Conservation (phyloP, 148 eudicot species). For the Vaccinium corymbosum region DNA sequence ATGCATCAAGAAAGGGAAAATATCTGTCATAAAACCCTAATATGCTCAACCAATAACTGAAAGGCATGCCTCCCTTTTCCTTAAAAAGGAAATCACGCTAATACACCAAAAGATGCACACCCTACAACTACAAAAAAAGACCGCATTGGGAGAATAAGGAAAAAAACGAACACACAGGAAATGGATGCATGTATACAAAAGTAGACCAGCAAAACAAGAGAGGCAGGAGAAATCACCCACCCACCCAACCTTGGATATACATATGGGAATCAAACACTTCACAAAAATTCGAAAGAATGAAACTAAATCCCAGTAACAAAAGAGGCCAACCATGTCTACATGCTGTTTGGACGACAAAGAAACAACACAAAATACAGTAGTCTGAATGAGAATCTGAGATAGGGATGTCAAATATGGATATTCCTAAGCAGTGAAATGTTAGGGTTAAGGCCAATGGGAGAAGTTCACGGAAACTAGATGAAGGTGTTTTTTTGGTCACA, state of each 20-base stretch:
- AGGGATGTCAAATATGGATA: too few relatives aligned
- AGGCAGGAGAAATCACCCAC: neutral
- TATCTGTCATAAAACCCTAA: neutral
- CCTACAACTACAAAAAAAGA: neutral
- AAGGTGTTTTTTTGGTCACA: too few relatives aligned
- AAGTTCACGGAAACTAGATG: too few relatives aligned
- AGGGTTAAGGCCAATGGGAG: too few relatives aligned
- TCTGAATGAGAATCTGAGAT: too few relatives aligned
- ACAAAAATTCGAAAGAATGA: neutral
- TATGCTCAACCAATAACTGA: neutral
- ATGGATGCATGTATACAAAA: neutral
- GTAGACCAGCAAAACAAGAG: neutral
- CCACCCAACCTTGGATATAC: neutral
- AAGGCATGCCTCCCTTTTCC: constrained; percentile 3
- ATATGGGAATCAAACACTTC: neutral
- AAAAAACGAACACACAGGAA: neutral
- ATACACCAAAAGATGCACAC: neutral
- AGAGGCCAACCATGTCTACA: too few relatives aligned
- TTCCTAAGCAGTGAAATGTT: too few relatives aligned
- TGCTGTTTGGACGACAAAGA: too few relatives aligned
- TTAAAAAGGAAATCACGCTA: neutral
- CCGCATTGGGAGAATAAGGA: neutral
- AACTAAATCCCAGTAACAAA: neutral
- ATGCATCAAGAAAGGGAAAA: neutral
- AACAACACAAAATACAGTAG: too few relatives aligned